phyloP scores from a whole-genome alignment of 331 rosid species.

The Rhamnella rubrinervis region DNA sequence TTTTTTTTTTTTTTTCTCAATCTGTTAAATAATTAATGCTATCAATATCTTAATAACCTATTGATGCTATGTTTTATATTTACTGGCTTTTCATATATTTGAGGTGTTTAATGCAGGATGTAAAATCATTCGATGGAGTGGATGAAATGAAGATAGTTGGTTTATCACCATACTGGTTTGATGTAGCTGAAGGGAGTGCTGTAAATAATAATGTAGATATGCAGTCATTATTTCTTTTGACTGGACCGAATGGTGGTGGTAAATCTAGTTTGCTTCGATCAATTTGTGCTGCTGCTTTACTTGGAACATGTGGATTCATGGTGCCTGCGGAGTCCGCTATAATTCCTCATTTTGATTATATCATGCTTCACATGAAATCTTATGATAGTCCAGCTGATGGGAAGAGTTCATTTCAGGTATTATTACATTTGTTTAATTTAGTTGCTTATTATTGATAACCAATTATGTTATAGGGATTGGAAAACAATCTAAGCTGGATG shows the following conservation, averaged over 20 bases:
- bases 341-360: conserved; percentile 81
- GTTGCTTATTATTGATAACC: too few relatives aligned
- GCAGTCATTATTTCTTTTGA: conserved; percentile 84
- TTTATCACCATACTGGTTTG: conserved; percentile 88
- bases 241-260: conserved; percentile 99
- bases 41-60: too few relatives aligned
- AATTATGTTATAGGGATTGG: background rate
- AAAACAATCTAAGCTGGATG: background rate
- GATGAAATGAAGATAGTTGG: conserved; percentile 69
- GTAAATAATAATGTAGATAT: conserved; percentile 82
- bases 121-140: conserved; percentile 29
- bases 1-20: too few relatives aligned
- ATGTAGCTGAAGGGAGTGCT: conserved; percentile 73
- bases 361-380: conserved; percentile 95
- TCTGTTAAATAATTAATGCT: too few relatives aligned
- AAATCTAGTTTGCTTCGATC: conserved; percentile 94
- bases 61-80: background rate
- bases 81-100: conserved; percentile 13
- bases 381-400: conserved; percentile 98
- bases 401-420: conserved; percentile 94
- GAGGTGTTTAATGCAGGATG: conserved; percentile 42
- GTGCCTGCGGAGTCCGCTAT: conserved; percentile 83
- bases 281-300: conserved; percentile 86
- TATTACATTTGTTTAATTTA: conserved; percentile 7
- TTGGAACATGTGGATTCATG: conserved; percentile 94